A percentile compares a stretch with the other conserved stretches of the same genome.
phyloP scores from a whole-genome alignment of 2,329 filamentous ascomycete genomes.

The Fusarium phyllophilum region DNA sequence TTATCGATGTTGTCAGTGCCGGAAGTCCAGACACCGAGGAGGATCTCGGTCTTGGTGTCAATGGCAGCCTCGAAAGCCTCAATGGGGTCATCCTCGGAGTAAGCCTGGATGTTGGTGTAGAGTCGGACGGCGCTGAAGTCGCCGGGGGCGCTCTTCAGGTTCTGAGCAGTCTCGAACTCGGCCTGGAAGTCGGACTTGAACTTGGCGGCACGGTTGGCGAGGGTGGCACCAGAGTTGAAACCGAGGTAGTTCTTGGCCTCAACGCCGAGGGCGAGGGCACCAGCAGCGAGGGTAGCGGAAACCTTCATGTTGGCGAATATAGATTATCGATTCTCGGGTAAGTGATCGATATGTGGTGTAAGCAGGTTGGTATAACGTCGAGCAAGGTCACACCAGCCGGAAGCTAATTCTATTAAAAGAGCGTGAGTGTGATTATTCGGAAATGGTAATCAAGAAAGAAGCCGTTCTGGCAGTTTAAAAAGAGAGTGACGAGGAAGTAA shows the following conservation, averaged over 20 bases:
- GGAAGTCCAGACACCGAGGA: constrained; percentile 73
- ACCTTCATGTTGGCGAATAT: constrained; percentile 55
- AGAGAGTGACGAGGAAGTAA: constrained; percentile 41
- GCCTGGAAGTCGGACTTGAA: constrained; percentile 60
- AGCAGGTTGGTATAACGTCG: constrained; percentile 26
- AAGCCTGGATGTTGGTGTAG: constrained; percentile 74
- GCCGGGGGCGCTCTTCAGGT: constrained; percentile 56
- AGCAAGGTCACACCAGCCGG: constrained; percentile 23
- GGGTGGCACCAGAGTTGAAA: constrained; percentile 63
- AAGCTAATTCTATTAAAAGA: constrained; percentile 33
- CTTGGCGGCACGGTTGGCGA: constrained; percentile 61
- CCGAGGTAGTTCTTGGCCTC: constrained; percentile 61
- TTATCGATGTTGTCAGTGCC: constrained; percentile 64
- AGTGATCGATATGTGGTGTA: constrained; percentile 20
- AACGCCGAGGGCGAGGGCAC: constrained; percentile 53
- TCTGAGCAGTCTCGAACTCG: constrained; percentile 57
- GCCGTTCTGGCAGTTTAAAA: constrained; percentile 29
- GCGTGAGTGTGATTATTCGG: constrained; percentile 22
- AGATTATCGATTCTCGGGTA: constrained; percentile 19
- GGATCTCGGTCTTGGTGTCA: constrained; percentile 67
- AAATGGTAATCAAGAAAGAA: constrained; percentile 28
- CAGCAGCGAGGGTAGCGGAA: constrained; percentile 51
- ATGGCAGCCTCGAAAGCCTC: constrained; percentile 81
- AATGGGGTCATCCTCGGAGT: constrained; percentile 78
- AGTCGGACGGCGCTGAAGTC: constrained; percentile 69